Evolutionary conservation across 306 rosid species (phyloP), one percentile per base, ranked within the genome.

Genomic region (Castanea crenata): DNA sequence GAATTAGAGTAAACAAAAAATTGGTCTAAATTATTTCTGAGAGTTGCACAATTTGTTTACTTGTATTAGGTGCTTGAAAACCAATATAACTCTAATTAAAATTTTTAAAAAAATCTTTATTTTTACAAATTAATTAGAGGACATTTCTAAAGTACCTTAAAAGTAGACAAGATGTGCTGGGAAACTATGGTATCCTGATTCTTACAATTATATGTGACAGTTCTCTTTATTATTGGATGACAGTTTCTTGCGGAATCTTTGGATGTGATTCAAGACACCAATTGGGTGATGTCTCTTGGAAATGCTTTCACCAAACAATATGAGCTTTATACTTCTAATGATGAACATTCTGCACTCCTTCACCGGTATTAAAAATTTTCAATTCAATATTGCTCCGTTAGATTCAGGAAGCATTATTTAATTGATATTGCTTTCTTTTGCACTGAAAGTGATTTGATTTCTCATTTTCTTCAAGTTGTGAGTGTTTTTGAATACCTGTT

Each of bases 221-320:
- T 27, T 84, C 72, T 83, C 63, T 70, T 74, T 84, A 73, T 80
- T 81, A 78, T 90, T 81, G 80, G 80, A 59, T 79, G 74, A 77
- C 90, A 95, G 99, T 95, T 95, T 84, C 93, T 95, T 79, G 91
- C 99, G 68, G 98, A 95, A 84, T 95, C 99, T 79, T 90, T 95
- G 88, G 97, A 95, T 79, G 95, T 92, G 77, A 91, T 91, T 87
- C 97, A 95, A 87, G 99, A 95, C 77, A 82, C 83, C 34, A 86
- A 85, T 78, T 95, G 99, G 99, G 82, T 86, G 78, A 92, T 89
- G 87, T 86, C 98, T 87, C 93, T 92, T 80, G 98, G 99, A 81
- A 89, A 91, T 89, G 86, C 90, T 79, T 88, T 95, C 83, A 87
- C 94, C 85, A 84, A 82, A 75, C 97, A 95, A 79, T 95, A 92